These are phyloP conservation scores for Phytophthora chlamydospora DNA, from an alignment of 352 stramenopile genomes.

Conservation along the genomic window DNA sequence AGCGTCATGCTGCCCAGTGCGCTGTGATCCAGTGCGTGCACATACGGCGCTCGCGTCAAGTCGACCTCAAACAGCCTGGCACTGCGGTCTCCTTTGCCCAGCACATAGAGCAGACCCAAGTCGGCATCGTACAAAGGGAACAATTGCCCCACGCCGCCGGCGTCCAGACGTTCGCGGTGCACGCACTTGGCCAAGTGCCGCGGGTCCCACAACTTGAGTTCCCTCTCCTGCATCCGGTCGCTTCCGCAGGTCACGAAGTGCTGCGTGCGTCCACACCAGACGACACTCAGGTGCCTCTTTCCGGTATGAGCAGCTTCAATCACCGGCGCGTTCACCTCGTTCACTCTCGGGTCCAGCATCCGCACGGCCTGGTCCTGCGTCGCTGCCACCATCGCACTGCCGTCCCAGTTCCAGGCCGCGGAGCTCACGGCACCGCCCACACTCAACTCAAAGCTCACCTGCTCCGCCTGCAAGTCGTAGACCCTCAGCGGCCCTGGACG, in stretches of 20 bases:
- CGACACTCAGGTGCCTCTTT: conserved; percentile 51
- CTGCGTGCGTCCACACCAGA: conserved; percentile 61
- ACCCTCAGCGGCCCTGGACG: conserved; percentile 45
- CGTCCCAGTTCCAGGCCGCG: conserved; percentile 76
- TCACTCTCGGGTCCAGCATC: conserved; percentile 59
- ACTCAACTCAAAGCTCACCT: conserved; percentile 22
- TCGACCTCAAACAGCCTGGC: conserved; percentile 70
- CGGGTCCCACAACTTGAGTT: conserved; percentile 82
- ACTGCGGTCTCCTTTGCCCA: conserved; percentile 75
- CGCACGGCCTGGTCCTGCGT: conserved; percentile 56
- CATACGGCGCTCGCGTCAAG: conserved; percentile 30
- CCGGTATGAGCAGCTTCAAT: conserved; percentile 54
- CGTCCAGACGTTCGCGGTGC: conserved; percentile 66
- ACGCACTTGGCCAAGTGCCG: conserved; percentile 56
- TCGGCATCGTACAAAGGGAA: conserved; percentile 77
- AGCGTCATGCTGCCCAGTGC: conserved; percentile 62
- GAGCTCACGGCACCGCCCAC: conserved; percentile 32
- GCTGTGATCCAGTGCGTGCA: conserved; percentile 62
- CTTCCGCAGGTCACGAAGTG: conserved; percentile 68
- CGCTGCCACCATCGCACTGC: conserved; percentile 50
- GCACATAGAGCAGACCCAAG: conserved; percentile 68
- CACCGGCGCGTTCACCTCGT: conserved; percentile 3
- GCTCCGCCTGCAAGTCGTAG: conserved; percentile 53
- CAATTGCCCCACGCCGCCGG: conserved; percentile 65
- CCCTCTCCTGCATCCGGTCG: conserved; percentile 69